Evolutionary conservation across 108 stramenopile genomes (phyloP), one percentile per base, ranked within the genome.

Genomic region (Stephanodiscus triporus): DNA sequence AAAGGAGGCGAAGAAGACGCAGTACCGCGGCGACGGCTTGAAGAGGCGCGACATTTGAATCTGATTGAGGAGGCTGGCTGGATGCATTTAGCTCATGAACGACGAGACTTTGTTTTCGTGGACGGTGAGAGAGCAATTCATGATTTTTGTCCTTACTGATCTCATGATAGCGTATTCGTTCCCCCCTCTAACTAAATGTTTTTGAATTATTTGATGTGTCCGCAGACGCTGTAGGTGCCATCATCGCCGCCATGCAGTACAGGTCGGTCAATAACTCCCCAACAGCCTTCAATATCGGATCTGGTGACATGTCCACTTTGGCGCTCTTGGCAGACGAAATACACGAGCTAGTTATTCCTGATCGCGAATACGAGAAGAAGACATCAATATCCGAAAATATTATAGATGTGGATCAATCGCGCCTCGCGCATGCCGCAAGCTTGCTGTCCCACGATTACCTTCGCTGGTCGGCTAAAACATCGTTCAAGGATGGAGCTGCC

Each of bases 231-330:
- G 86, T 91, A 20, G 81, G 87, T 26, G 82, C 86, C 9, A 87
- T 93, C 14, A 81, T 93, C 17, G 80, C 86, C 6, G 87, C 89
- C 0, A 89, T 93, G 84, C 92, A 93, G 62, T 89, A 83, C 66
- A 82, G 81, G 63, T 16, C 85, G 23, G 42, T 65, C 10, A 22
- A 56, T 9, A 26, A 72, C 55, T 68, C 73, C 24, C 80, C 91
- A 56, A 63, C 66, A 17, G 72, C 77, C 19, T 78, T 89, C 36
- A 74, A 84, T 24, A 68, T 87, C 24, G 78, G 78, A 13, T 78
- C 86, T 0, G 82, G 73, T 19, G 66, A 73, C 57, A 65, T 69
- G 55, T 36, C 38, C 42, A 45, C 57, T 30, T 37, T 67, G 16
- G 70, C 55, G 56, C 63, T 68, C n/a, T 29, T 86, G 20, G 59